Evolutionary conservation across 2,329 filamentous ascomycete species (phyloP), one percentile per base, ranked within the genome.

Genomic region (Colletotrichum viniferum): DNA sequence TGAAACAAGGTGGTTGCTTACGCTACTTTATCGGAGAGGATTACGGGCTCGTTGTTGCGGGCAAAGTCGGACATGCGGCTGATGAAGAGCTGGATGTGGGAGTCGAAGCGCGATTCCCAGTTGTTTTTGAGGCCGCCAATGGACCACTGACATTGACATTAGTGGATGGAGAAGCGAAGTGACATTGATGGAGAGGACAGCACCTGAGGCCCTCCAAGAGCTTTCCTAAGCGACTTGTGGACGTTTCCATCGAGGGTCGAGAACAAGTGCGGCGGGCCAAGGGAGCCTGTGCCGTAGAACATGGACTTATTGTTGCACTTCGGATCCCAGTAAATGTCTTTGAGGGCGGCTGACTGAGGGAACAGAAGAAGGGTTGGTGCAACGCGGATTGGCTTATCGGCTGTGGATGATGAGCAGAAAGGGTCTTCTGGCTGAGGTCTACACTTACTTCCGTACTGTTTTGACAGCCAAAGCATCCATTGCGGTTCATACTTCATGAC

Each of bases 21-120:
- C 71, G 71, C 64, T 24, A 58, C 43, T 43, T 73, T 73, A 30
- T 73, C 71, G 24, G 56, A 73, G 14, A 73, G 65, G 14, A 73
- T 28, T 1, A 73, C 64, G 18, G 71, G 30, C 24, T 73, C 38
- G 18, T 69, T 63, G 2, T 28, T 61, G 18, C 55, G 38, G 3
- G 71, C 71, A 16, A 69, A 73, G 18, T 69, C 71, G 14, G 64
- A 24, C 71, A 73, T 69, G 14, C 65, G 38, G 2, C 56, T 38
- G 21, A 69, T 43, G 38, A 73, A 73, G 16, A 73, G 71, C 18
- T 34, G 56, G n/a, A 73, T 21, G 32, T 73, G 71, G 9, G 34
- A 18, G 43, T 73, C 64, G 65, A 73, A 62, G 30, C 71, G 71
- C 9, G 38, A 7, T 21, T 73, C 71, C 71, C 71, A 73, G 38